Conservation (phyloP, 805 yeast species). For the Schizosaccharomyces octosporus region DNA sequence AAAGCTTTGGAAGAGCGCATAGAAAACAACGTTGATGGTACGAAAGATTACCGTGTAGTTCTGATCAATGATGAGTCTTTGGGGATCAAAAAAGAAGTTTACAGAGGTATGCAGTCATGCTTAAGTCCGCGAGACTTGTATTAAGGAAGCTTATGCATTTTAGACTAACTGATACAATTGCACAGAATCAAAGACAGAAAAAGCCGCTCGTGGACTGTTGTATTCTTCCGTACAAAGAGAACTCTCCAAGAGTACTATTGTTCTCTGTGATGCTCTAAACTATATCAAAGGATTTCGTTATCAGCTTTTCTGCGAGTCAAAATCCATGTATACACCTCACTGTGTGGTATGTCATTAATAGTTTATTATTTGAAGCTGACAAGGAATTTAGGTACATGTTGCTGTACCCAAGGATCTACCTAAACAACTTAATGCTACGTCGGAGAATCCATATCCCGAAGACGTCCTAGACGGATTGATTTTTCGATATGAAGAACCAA, state of each 20-base stretch:
- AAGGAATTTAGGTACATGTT: slow-evolving; percentile 25
- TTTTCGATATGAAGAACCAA: slow-evolving; percentile 86
- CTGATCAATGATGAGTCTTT: slow-evolving; percentile 57
- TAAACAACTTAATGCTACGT: slow-evolving; percentile 29
- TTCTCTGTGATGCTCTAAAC: slow-evolving; percentile 61
- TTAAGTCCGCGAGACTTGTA: background rate
- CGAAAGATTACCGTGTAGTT: background rate
- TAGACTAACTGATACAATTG: background rate
- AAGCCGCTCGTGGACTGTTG: slow-evolving; percentile 59
- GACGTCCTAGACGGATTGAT: slow-evolving; percentile 40
- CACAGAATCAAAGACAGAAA: slow-evolving; percentile 52
- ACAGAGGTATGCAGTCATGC: slow-evolving; percentile 15
- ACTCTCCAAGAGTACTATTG: slow-evolving; percentile 40
- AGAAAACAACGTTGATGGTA: background rate
- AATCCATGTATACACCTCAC: slow-evolving; percentile 54
- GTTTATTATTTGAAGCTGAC: background rate
- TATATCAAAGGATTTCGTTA: slow-evolving; percentile 90
- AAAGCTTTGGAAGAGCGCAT: slow-evolving; percentile 24
- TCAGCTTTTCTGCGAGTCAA: slow-evolving; percentile 83
- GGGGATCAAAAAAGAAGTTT: slow-evolving; percentile 44
- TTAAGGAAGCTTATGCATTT: no score
- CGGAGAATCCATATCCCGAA: slow-evolving; percentile 30
- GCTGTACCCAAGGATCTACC: slow-evolving; percentile 43
- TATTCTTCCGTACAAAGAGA: slow-evolving; percentile 75
- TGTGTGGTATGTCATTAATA: slow-evolving; percentile 23